A percentile compares a stretch with the other conserved stretches of the same genome.
These are phyloP conservation scores for Amorphotheca resinae DNA, from an alignment of 495 filamentous ascomycete species.

Conservation along the genomic window DNA sequence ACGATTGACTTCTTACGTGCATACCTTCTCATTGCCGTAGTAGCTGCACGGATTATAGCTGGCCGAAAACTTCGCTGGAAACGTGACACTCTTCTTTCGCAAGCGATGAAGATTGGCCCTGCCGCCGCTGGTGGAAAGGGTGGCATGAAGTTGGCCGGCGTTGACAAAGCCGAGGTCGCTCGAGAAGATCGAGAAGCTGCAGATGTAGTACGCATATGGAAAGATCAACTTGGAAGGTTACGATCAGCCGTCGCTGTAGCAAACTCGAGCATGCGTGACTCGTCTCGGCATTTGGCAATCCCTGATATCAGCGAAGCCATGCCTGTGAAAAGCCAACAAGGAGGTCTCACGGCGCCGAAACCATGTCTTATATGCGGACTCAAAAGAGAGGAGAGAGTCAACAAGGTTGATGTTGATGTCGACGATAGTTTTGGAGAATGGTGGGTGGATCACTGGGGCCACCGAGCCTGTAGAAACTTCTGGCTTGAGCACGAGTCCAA, in stretches of 20 bases:
- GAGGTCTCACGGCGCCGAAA: slow-evolving; percentile 55
- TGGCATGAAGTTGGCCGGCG: slow-evolving; percentile 81
- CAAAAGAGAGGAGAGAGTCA: slow-evolving; percentile 71
- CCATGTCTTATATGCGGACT: slow-evolving; percentile 83
- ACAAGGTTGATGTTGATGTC: slow-evolving; percentile 60
- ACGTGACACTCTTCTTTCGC: slow-evolving; percentile 70
- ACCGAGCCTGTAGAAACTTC: slow-evolving; percentile 67
- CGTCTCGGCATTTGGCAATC: slow-evolving; percentile 32
- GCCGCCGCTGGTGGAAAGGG: slow-evolving; percentile 49
- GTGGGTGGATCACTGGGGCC: slow-evolving; percentile 89
- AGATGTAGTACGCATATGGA: slow-evolving; percentile 67
- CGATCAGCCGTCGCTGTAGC: slow-evolving; percentile 43
- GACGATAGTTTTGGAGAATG: slow-evolving; percentile 89
- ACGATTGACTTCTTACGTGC: slow-evolving; percentile 41
- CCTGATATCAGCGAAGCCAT: slow-evolving; percentile 56
- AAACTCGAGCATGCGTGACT: slow-evolving; percentile 26
- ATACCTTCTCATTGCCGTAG: slow-evolving; percentile 46
- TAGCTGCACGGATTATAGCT: slow-evolving; percentile 68
- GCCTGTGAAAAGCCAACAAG: slow-evolving; percentile 47
- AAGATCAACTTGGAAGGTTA: slow-evolving; percentile 48
- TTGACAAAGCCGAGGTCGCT: slow-evolving; percentile 65
- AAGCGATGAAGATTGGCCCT: slow-evolving; percentile 73
- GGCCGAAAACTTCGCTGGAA: slow-evolving; percentile 85
- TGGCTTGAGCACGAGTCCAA: slow-evolving; percentile 63
- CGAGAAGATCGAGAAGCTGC: slow-evolving; percentile 81